Evolutionary conservation across 2,329 filamentous ascomycete species (phyloP), one percentile per base, ranked within the genome.

Genomic region (Penicillium griseofulvum): DNA sequence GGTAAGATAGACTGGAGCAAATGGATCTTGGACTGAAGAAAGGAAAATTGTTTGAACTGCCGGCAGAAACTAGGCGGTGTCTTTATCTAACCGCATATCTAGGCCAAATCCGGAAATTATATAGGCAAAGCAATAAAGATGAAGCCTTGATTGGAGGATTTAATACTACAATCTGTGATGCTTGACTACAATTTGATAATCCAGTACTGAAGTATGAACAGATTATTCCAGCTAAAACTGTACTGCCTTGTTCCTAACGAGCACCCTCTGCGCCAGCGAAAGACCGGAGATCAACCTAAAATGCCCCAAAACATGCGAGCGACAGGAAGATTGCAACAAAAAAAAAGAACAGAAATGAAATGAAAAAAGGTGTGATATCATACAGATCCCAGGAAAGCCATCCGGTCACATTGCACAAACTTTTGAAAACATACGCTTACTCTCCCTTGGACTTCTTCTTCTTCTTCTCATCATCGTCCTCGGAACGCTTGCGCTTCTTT

Each of bases 401-500:
- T 62, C 62, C 56, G 54, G 63, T 62, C 65, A 67, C 64, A 59
- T 64, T 64, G 64, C 67, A 61, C 65, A 69, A 65, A 65, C 63
- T 72, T 69, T 73, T 70, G 70, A 72, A 76, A 73, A 68, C 71
- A 73, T 61, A 64, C 73, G 88, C 82, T 76, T 88, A 83, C 73
- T 82, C 81, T 74, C 83, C 82, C 65, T 77, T 76, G 59, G 70
- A 77, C 60, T 80, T 78, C 57, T 73, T 73, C 62, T 72, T 76
- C 71, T 74, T 70, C 26, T 61, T 85, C 57, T 84, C 88, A 46
- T 85, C 84, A 57, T 81, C 76, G 26, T 80, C 78, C 34, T 76
- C 80, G 53, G 74, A 72, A 50, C 77, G 80, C 78, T 89, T 89
- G 71, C 87, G 83, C 83, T 90, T 90, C 83, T 90, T 90, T 74